Evolutionary conservation across 805 yeast genomes (phyloP).

Genomic region (Babjeviella inositovora): DNA sequence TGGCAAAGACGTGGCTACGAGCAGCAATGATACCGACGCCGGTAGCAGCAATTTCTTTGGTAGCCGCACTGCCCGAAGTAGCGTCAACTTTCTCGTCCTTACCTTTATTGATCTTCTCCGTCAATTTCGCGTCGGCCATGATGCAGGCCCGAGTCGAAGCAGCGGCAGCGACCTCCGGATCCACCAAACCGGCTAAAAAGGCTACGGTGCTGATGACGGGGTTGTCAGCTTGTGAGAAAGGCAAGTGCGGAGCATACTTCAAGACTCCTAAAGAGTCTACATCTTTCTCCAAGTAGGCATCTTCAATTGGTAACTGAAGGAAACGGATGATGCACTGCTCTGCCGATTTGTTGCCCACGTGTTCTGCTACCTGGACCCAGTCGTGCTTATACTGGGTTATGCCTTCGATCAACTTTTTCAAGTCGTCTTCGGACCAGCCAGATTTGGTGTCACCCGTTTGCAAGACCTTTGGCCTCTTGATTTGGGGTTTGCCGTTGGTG

Average conservation of each 20-base stretch:
- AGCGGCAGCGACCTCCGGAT: slow-evolving; percentile 71
- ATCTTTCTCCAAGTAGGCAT: slow-evolving; percentile 35
- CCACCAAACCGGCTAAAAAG: slow-evolving; percentile 72
- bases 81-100: slow-evolving; percentile 8
- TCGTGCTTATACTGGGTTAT: slow-evolving; percentile 49
- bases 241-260: slow-evolving; percentile 70
- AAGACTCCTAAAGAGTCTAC: slow-evolving; percentile 49
- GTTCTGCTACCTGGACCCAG: slow-evolving; percentile 64
- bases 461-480: slow-evolving; percentile 16
- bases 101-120: slow-evolving; percentile 16
- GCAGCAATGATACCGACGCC: slow-evolving; percentile 69
- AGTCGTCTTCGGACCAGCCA: slow-evolving; percentile 56
- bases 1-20: slow-evolving; percentile 64
- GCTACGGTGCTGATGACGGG: slow-evolving; percentile 91
- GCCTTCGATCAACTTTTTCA: slow-evolving; percentile 39
- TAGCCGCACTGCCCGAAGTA: no score
- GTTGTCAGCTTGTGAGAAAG: slow-evolving; percentile 75
- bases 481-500: slow-evolving; percentile 8
- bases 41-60: slow-evolving; percentile 48
- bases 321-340: slow-evolving; percentile 74
- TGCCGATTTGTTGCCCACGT: slow-evolving; percentile 52
- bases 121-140: slow-evolving; percentile 24
- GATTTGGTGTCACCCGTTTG: slow-evolving; percentile 15
- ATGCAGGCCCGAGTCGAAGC: slow-evolving; percentile 54
- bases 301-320: slow-evolving; percentile 70